These are phyloP conservation scores for Ascochyta koolunga DNA, from an alignment of 2,329 filamentous ascomycete genomes.

Conservation along the genomic window DNA sequence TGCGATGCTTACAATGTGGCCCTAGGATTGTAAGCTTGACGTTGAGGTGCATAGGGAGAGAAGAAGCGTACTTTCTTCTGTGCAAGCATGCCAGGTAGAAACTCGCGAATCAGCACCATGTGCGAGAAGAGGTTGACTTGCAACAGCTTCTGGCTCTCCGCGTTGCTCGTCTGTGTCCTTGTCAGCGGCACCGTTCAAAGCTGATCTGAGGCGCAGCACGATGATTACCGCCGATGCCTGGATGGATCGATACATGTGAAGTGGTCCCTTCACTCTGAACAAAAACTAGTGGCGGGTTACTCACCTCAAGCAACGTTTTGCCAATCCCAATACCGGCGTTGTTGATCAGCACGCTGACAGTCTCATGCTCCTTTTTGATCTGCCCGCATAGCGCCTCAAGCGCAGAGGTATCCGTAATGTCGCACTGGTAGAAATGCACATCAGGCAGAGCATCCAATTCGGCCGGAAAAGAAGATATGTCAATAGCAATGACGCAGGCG, in stretches of 20 bases:
- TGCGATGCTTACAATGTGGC: constrained; percentile 39
- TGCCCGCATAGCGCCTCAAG: constrained; percentile 27
- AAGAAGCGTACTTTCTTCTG: constrained; percentile 22
- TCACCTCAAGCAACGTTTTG: constrained; percentile 30
- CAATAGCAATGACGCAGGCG: constrained; percentile 33
- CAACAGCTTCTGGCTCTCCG: constrained; percentile 34
- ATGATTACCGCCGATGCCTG: too few relatives aligned
- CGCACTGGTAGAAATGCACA: constrained; percentile 37
- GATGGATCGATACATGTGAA: too few relatives aligned
- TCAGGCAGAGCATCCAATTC: constrained; percentile 30
- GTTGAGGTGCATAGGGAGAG: too few relatives aligned
- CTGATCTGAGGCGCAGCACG: too few relatives aligned
- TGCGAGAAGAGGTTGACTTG: constrained; percentile 41
- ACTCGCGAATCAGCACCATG: constrained; percentile 36
- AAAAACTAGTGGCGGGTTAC: neutral
- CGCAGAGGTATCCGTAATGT: constrained; percentile 26
- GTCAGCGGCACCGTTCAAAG: neutral
- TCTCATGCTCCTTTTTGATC: constrained; percentile 29
- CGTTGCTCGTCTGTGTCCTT: constrained; percentile 27
- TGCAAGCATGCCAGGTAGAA: constrained; percentile 39
- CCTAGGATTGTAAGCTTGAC: neutral
- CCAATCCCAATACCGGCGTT: constrained; percentile 37
- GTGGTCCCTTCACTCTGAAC: too few relatives aligned
- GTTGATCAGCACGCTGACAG: constrained; percentile 40
- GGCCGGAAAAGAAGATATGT: constrained; percentile 27